These are phyloP conservation scores for Cryptococcus depauperatus DNA, from an alignment of 1,284 basidiomycete species.

Conservation along the genomic window DNA sequence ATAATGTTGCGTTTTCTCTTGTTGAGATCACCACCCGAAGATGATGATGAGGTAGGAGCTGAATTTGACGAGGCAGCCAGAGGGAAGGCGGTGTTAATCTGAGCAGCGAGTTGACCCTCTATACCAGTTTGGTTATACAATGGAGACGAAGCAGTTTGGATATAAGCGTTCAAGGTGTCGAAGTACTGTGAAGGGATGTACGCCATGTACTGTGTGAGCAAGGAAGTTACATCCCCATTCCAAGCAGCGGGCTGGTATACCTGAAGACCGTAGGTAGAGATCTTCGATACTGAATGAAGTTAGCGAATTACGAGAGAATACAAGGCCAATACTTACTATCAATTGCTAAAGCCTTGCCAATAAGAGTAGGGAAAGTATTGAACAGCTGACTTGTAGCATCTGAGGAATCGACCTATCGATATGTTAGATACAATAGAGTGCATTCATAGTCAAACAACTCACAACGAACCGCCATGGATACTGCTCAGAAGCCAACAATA, in stretches of 20 bases:
- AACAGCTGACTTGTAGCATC: constrained; percentile 44
- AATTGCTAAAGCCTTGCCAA: constrained; percentile 37
- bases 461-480: constrained; percentile 43
- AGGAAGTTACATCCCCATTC: constrained; percentile 28
- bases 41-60: constrained; percentile 13
- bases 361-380: constrained; percentile 39
- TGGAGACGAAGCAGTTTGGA: constrained; percentile 38
- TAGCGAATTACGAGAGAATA: constrained; percentile 4
- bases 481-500: constrained; percentile 35
- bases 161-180: constrained; percentile 39
- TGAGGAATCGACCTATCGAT: constrained; percentile 31
- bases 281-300: constrained; percentile 17
- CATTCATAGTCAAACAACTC: constrained; percentile 2
- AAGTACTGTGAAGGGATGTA: constrained; percentile 43
- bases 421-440: neutral
- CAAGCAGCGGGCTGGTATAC: constrained; percentile 43
- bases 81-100: constrained; percentile 44
- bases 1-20: constrained; percentile 40
- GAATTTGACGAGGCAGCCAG: constrained; percentile 26
- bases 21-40: constrained; percentile 6
- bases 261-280: constrained; percentile 42
- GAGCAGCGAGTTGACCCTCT: constrained; percentile 39
- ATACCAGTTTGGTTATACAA: constrained; percentile 45
- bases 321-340: constrained; percentile 11
- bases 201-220: constrained; percentile 45